Base-by-base conservation (phyloP, 805 yeast genomes). In the Cyberlindnera sargentensis region DNA sequence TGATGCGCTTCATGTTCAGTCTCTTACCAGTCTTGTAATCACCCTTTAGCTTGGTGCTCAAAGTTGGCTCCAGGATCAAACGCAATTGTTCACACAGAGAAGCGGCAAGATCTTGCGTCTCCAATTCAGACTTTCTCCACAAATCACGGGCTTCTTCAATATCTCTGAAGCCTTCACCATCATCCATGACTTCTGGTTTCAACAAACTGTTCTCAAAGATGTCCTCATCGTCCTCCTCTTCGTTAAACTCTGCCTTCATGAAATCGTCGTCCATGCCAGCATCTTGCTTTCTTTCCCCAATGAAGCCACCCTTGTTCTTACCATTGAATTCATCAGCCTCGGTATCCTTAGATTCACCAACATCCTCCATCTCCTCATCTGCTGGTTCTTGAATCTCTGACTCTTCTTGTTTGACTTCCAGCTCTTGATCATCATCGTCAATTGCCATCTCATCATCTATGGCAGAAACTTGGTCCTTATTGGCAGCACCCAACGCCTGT, bases 11-110 rank as follows among this genome's bases (percentile, higher is more conserved):
- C 98, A 93, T 90, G 65, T 93, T 93, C 56, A 93, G 75, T 53
- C 99, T 75, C 63, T 93, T 93, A 63, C 99, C 99, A 2, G 97
- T 90, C 65, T 90, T 89, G 67, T 88, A 93, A 62, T 93, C 99
- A 59, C 99, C 99, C 49, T 77, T 80, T 45, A 93, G 70, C 62
- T 93, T 93, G 3, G 98, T 91, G n/a, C 97, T 95, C 47, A 86
- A 69, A 0, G 99, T 93, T 4, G 99, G 99, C 61, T 90, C 98
- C 50, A 93, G 69, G 58, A 93, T 93, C 49, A 93, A 74, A 34
- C 99, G 73, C 47, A 93, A 71, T 63, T 93, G 99, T 66, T 93
- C 99, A 60, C 95, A 83, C 34, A 93, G 71, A 20, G 87, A 80
- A 1, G 95, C 79, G 2, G 97, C 84, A 31, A 93, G 68, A 49